Evolutionary conservation across 352 stramenopile genomes (phyloP), one percentile per base, ranked within the genome.

Genomic region (Phytophthora sansomeana): DNA sequence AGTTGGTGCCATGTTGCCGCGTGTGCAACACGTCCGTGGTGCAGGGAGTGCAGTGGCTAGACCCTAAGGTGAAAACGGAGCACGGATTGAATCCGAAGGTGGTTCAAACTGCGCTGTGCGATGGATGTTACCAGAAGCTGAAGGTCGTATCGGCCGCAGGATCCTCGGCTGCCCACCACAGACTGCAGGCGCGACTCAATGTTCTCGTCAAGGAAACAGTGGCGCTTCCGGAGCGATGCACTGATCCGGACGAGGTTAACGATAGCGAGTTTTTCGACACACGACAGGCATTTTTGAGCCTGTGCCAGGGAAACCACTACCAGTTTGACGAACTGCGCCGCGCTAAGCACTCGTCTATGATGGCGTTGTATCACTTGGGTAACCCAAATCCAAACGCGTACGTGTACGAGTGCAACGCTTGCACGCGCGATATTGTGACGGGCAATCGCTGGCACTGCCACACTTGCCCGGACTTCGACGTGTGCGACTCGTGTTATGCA

Each of bases 261-360:
- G 87, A 96, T 57, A 93, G 83, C 68, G 89, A 97, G 77, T 95
- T 97, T 67, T 95, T 98, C 33, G 98, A 99, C 74, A 99, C 98
- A 54, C 92, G 97, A 35, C 97, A 99, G 75, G 93, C 95, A 1
- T 99, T 99, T 74, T 85, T 99, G 61, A 99, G 98, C 71, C 72
- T 99, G 14, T 99, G 97, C 67, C 88, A 93, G 29, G 83, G 87
- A 21, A 99, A 99, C 71, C 97, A 99, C 71, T 99, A 99, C 81
- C 97, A 99, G 77, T 99, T 99, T 65, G 97, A 99, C 75, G 90
- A 98, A 72, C 82, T 99, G 32, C 92, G 98, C 21, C 86, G 98
- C 46, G 98, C 97, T 1, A 99, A 99, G 75, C 98, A 99, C 79
- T 99, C 97, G 63, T 99, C 95, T 2, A 99, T 99, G 97, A 99